phyloP scores from a whole-genome alignment of 2,329 filamentous ascomycete genomes.

The Talaromyces marneffei region DNA sequence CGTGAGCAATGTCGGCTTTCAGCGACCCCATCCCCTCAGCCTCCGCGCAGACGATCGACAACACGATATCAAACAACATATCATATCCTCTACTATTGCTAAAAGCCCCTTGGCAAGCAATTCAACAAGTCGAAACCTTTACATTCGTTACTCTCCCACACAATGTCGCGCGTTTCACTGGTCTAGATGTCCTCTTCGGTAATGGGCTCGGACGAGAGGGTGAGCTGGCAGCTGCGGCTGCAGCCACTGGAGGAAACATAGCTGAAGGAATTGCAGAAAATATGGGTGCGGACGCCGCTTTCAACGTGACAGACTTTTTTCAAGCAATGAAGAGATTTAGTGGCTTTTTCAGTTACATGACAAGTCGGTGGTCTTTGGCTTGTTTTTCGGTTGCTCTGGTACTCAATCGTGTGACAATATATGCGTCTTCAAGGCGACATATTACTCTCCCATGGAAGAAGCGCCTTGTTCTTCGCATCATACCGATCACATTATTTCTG shows the following conservation, averaged over 20 bases:
- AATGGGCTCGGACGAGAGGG: constrained; percentile 25
- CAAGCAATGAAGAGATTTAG: constrained; percentile 63
- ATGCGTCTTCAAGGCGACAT: constrained; percentile 78
- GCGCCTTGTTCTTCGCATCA: constrained; percentile 62
- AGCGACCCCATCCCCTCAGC: not conserved
- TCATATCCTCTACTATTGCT: constrained; percentile 20
- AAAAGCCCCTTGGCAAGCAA: constrained; percentile 31
- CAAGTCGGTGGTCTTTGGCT: constrained; percentile 83
- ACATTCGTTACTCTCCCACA: constrained; percentile 32
- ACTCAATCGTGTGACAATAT: constrained; percentile 87
- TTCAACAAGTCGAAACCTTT: constrained; percentile 33
- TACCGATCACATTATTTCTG: constrained; percentile 65
- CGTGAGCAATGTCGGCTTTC: constrained; percentile 7
- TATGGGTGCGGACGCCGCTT: constrained; percentile 30
- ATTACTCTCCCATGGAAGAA: constrained; percentile 69
- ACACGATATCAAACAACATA: constrained; percentile 5
- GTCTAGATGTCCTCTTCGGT: constrained; percentile 24
- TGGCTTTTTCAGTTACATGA: constrained; percentile 83
- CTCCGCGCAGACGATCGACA: constrained; percentile 1
- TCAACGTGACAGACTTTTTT: constrained; percentile 41
- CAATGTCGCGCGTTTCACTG: constrained; percentile 26
- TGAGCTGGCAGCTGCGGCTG: constrained; percentile 39
- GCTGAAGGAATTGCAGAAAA: constrained; percentile 30
- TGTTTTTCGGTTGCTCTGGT: constrained; percentile 83
- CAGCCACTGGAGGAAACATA: constrained; percentile 31